phyloP scores from a whole-genome alignment of 805 yeast genomes.

The Candida taoyuanica region DNA sequence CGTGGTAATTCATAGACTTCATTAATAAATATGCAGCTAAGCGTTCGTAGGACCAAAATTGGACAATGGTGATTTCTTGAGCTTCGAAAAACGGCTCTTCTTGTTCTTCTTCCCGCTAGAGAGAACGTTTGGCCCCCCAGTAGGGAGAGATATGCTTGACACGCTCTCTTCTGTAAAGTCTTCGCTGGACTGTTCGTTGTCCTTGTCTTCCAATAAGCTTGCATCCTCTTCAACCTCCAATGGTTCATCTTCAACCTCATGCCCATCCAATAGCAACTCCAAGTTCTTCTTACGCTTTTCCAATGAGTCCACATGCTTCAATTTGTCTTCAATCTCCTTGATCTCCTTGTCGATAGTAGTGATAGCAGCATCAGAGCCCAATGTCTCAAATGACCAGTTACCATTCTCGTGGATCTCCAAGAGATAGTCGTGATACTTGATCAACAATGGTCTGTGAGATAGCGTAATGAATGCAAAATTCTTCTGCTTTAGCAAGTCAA shows the following conservation, averaged over 20 bases:
- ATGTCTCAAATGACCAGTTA: slow-evolving; percentile 57
- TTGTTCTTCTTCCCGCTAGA: background rate
- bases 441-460: slow-evolving; percentile 75
- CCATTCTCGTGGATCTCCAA: slow-evolving; percentile 61
- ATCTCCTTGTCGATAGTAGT: slow-evolving; percentile 74
- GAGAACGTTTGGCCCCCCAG: background rate
- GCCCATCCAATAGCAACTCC: slow-evolving; percentile 32
- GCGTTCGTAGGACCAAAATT: background rate
- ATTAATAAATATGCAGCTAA: background rate
- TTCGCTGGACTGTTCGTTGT: slow-evolving; percentile 5
- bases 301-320: slow-evolving; percentile 55
- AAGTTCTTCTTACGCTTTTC: slow-evolving; percentile 56
- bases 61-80: background rate
- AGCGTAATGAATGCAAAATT: slow-evolving; percentile 76
- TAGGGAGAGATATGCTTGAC: no score
- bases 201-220: slow-evolving; percentile 7
- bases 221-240: slow-evolving; percentile 6
- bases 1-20: slow-evolving; percentile 5
- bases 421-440: slow-evolving; percentile 78
- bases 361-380: slow-evolving; percentile 62
- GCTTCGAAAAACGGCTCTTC: background rate
- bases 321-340: slow-evolving; percentile 53
- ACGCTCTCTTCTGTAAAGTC: slow-evolving; percentile 7
- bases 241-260: slow-evolving; percentile 12
- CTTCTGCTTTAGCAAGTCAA: slow-evolving; percentile 65